Conservation (phyloP, 352 stramenopile species). For the Phytophthora pini region DNA sequence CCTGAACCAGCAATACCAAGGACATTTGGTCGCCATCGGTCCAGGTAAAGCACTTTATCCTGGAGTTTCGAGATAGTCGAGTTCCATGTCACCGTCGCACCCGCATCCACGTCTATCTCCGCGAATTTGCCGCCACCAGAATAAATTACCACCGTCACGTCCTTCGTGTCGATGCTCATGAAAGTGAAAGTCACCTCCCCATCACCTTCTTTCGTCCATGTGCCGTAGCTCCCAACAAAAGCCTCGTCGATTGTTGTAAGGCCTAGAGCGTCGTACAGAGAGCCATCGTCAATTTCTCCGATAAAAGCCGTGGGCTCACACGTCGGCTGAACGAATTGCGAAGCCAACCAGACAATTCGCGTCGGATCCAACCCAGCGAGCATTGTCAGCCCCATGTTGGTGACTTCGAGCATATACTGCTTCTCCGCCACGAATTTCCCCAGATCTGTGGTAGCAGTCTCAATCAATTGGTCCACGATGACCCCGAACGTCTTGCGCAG, state of each 20-base stretch:
- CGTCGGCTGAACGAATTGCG: conserved; percentile 44
- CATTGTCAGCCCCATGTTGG: conserved; percentile 40
- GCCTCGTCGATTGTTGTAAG: conserved; percentile 18
- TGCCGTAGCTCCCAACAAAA: conserved; percentile 35
- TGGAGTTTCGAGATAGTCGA: conserved; percentile 16
- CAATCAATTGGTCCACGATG: conserved; percentile 30
- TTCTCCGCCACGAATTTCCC: conserved; percentile 16
- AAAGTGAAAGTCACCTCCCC: conserved; percentile 30
- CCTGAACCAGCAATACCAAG: conserved; percentile 16
- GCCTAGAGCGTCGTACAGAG: conserved; percentile 19
- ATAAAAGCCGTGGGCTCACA: conserved; percentile 31
- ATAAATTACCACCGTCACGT: conserved; percentile 24
- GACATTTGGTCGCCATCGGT: conserved; percentile 14
- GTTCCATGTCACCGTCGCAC: conserved; percentile 15
- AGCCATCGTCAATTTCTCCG: conserved; percentile 25
- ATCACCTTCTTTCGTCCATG: conserved; percentile 31
- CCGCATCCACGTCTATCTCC: conserved; percentile 13
- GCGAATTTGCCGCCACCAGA: conserved; percentile 13
- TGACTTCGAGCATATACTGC: conserved; percentile 37
- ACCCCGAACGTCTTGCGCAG: conserved; percentile 29
- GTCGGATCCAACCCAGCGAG: conserved; percentile 45
- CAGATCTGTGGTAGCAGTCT: conserved; percentile 15
- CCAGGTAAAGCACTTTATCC: conserved; percentile 24
- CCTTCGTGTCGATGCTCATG: conserved; percentile 21
- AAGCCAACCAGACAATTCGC: conserved; percentile 32